phyloP scores from a whole-genome alignment of 1,139 yeast genomes.

The Pichia inconspicua region DNA sequence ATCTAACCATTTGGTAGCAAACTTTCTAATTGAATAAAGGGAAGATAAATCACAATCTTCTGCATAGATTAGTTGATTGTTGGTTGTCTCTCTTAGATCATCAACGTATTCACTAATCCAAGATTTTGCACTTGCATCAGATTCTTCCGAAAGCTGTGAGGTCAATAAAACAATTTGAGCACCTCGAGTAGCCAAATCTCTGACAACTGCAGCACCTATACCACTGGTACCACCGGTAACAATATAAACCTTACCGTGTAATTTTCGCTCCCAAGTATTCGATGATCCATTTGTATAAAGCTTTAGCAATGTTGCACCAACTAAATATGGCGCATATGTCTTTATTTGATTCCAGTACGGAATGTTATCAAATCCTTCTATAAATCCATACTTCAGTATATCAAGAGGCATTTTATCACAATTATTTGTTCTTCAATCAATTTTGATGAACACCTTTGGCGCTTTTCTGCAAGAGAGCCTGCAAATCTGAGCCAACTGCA shows the following conservation, averaged over 20 bases:
- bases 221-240: slow-evolving; percentile 91
- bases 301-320: slow-evolving; percentile 45
- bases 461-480: no score
- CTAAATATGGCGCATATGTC: slow-evolving; percentile 44
- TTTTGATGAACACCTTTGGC: not conserved
- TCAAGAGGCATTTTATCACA: slow-evolving; percentile 73
- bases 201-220: slow-evolving; percentile 68
- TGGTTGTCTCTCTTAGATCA: slow-evolving; percentile 62
- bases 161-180: slow-evolving; percentile 79
- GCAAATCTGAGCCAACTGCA: no score
- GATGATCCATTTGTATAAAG: slow-evolving; percentile 68
- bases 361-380: slow-evolving; percentile 64
- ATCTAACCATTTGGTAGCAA: slow-evolving; percentile 92
- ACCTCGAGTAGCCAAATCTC: slow-evolving; percentile 69
- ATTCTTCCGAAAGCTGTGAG: slow-evolving; percentile 42
- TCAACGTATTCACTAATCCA: slow-evolving; percentile 79
- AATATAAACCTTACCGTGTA: slow-evolving; percentile 84
- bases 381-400: slow-evolving; percentile 53
- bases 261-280: slow-evolving; percentile 85
- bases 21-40: slow-evolving; percentile 70
- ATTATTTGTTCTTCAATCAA: no score
- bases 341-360: slow-evolving; percentile 66
- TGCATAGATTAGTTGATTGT: slow-evolving; percentile 72
- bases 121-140: slow-evolving; percentile 22
- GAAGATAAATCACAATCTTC: slow-evolving; percentile 80